A percentile compares a stretch with the other conserved stretches of the same genome.
phyloP scores from a whole-genome alignment of 257 asterid species.

The Gentiana dahurica region DNA sequence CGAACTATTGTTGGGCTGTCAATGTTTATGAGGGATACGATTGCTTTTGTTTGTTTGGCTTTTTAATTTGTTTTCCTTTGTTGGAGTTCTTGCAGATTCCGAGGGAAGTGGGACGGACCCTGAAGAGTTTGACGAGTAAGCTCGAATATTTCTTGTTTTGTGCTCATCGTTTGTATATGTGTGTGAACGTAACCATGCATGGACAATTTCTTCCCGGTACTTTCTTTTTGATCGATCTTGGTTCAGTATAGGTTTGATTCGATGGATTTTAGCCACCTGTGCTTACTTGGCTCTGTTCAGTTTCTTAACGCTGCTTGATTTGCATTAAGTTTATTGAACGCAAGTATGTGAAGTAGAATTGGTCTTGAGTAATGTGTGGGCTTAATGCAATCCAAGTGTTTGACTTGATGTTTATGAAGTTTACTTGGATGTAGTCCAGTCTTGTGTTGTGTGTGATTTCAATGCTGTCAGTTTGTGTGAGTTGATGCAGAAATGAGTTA shows the following conservation, averaged over 20 bases:
- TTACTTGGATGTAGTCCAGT: no score
- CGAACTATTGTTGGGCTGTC: no score
- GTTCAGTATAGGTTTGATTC: no score
- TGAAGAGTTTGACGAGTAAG: constrained; percentile 34
- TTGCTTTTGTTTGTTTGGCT: neutral
- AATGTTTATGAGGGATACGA: neutral
- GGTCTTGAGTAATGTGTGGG: no score
- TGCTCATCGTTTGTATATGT: neutral
- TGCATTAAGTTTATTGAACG: no score
- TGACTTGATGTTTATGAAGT: no score
- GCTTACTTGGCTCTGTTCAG: neutral
- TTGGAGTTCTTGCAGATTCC: constrained; percentile 21
- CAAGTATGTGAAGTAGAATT: neutral
- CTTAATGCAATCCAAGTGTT: no score
- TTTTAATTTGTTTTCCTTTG: constrained; percentile 3
- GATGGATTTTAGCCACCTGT: neutral
- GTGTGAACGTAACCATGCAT: constrained; percentile 13
- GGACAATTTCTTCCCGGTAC: neutral
- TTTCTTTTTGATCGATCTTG: no score
- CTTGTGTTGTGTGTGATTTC: no score
- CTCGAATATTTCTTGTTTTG: neutral
- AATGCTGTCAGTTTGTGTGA: no score
- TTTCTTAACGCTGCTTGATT: neutral
- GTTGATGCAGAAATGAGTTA: no score
- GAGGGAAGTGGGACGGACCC: constrained; percentile 37